Evolutionary conservation across 2,329 filamentous ascomycete species (phyloP).

Genomic region (Monilinia aucupariae): DNA sequence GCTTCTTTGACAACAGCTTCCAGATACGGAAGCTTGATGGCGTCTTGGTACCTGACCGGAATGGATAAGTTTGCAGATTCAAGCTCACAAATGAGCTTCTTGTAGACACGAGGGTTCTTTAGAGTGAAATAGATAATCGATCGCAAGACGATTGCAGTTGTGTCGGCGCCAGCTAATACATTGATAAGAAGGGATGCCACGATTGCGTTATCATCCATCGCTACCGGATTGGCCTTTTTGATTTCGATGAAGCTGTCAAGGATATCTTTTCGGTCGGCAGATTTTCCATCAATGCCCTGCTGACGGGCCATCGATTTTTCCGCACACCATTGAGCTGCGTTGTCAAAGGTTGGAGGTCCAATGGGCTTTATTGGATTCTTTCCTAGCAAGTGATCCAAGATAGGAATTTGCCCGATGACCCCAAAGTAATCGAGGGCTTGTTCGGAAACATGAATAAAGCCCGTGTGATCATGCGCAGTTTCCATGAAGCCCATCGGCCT

Average conservation of each 20-base stretch:
- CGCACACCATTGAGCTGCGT: slow-evolving; percentile 18
- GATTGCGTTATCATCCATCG: neutral
- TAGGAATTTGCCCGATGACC: slow-evolving; percentile 29
- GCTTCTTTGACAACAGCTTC: slow-evolving; percentile 45
- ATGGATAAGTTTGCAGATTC: neutral
- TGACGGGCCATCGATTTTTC: slow-evolving; percentile 17
- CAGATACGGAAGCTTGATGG: slow-evolving; percentile 1
- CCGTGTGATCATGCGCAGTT: slow-evolving; percentile 34
- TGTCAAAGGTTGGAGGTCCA: slow-evolving; percentile 21
- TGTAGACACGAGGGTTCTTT: slow-evolving; percentile 34
- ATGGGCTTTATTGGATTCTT: slow-evolving; percentile 25
- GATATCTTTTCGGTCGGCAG: slow-evolving; percentile 43
- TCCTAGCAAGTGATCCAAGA: slow-evolving; percentile 21
- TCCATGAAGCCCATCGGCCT: slow-evolving; percentile 39
- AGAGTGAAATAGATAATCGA: slow-evolving; percentile 41
- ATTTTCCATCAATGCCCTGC: slow-evolving; percentile 18
- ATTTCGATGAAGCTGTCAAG: neutral
- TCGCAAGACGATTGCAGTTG: slow-evolving; percentile 43
- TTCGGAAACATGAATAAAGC: slow-evolving; percentile 30
- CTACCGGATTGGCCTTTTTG: neutral
- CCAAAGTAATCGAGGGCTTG: slow-evolving; percentile 35
- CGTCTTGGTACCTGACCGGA: slow-evolving; percentile 1
- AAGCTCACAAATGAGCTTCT: slow-evolving; percentile 1
- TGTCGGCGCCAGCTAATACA: slow-evolving; percentile 36
- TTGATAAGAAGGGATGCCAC: slow-evolving; percentile 37